Conservation (phyloP, 225 moss, liverwort and hornwort species). For the Sphagnum tenellum region DNA sequence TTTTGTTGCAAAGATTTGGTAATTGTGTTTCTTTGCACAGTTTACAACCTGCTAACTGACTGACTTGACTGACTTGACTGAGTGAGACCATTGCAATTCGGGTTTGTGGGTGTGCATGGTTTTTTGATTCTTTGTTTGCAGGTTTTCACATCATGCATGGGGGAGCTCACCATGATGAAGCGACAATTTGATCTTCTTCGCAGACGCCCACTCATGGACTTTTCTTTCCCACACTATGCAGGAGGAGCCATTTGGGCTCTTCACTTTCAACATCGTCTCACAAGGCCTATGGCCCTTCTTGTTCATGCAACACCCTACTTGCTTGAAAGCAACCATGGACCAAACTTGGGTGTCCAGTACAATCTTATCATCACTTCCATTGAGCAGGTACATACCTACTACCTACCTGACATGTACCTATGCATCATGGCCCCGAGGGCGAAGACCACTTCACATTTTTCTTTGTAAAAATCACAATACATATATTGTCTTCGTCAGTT, state of each 20-base stretch:
- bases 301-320: constrained; percentile 54
- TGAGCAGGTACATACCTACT: constrained; percentile 27
- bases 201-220: constrained; percentile 53
- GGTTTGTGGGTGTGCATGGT: too few species aligned
- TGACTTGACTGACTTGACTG: too few species aligned
- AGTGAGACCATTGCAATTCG: too few species aligned
- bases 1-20: too few species aligned
- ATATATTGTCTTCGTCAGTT: too few species aligned
- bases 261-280: constrained; percentile 58
- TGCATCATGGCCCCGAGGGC: too few species aligned
- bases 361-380: constrained; percentile 51
- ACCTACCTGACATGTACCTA: neutral
- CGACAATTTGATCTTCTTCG: constrained; percentile 60
- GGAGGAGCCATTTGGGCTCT: constrained; percentile 72
- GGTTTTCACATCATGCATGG: constrained; percentile 60
- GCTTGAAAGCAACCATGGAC: constrained; percentile 41
- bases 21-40: too few species aligned
- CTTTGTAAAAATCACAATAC: too few species aligned
- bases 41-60: too few species aligned
- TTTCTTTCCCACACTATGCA: constrained; percentile 57
- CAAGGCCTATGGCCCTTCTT: constrained; percentile 58
- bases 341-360: constrained; percentile 47
- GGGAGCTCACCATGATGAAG: constrained; percentile 55
- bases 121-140: constrained; percentile 2
- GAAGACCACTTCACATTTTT: too few species aligned